Evolutionary conservation across 352 stramenopile genomes (phyloP).

Genomic region (Phytophthora litchii): DNA sequence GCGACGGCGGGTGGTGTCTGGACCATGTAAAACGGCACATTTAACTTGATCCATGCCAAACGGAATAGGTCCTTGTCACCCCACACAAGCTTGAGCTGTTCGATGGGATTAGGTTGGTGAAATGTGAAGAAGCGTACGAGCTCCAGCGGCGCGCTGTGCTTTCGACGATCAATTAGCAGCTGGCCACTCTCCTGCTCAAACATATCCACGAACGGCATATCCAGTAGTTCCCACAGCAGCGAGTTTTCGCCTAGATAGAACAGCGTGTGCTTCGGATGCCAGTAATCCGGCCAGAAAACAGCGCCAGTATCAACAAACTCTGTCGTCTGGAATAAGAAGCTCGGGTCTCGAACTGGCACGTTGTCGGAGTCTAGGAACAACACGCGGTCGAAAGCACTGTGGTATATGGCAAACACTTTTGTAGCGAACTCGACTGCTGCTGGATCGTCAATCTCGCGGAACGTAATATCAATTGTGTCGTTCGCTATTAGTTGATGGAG

Average conservation of each 20-base stretch:
- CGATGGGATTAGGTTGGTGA: constrained; percentile 46
- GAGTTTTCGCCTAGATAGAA: constrained; percentile 58
- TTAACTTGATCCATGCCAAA: constrained; percentile 60
- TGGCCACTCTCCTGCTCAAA: constrained; percentile 71
- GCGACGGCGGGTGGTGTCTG: constrained; percentile 44
- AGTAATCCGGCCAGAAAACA: constrained; percentile 54
- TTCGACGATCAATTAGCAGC: constrained; percentile 43
- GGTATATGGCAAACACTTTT: constrained; percentile 51
- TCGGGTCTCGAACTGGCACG: constrained; percentile 28
- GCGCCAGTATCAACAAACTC: constrained; percentile 33
- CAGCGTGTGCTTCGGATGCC: constrained; percentile 41
- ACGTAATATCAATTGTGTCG: constrained; percentile 29
- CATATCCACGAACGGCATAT: constrained; percentile 53
- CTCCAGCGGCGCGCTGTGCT: constrained; percentile 28
- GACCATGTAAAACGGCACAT: constrained; percentile 57
- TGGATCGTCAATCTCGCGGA: constrained; percentile 32
- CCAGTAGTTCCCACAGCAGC: constrained; percentile 56
- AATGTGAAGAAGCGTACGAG: constrained; percentile 45
- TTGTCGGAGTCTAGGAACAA: constrained; percentile 65
- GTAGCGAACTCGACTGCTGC: constrained; percentile 46
- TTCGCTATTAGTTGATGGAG: constrained; percentile 27
- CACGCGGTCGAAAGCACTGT: constrained; percentile 46
- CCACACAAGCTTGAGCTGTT: constrained; percentile 56
- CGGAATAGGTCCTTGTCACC: constrained; percentile 45
- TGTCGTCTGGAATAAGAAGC: constrained; percentile 15